phyloP scores from a whole-genome alignment of 2,329 filamentous ascomycete genomes.

The Venturia effusa region DNA sequence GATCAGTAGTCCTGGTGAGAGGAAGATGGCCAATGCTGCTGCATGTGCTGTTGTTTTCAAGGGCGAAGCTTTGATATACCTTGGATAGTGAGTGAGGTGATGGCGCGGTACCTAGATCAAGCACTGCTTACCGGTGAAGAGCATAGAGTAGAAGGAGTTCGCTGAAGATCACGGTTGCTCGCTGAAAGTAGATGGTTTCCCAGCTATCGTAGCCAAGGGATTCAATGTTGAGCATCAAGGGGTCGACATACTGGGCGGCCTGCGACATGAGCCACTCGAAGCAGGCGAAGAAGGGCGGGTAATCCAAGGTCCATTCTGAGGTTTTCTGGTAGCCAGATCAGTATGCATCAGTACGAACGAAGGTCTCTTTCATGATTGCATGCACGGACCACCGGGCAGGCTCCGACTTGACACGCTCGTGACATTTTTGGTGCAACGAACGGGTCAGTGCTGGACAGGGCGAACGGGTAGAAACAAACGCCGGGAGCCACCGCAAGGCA shows the following conservation, averaged over 20 bases:
- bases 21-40: constrained; percentile 75
- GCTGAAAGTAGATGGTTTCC: constrained; percentile 90
- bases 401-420: background rate
- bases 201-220: constrained; percentile 82
- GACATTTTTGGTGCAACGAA: background rate
- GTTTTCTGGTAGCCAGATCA: constrained; percentile 48
- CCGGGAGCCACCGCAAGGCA: background rate
- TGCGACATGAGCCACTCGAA: constrained; percentile 92
- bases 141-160: constrained; percentile 79
- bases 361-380: background rate
- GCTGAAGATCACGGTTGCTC: constrained; percentile 73
- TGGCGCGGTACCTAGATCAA: background rate
- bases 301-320: constrained; percentile 99
- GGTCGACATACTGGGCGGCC: constrained; percentile 63
- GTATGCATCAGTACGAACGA: constrained; percentile 1
- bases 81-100: constrained; percentile 25
- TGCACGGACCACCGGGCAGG: too few relatives aligned
- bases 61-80: constrained; percentile 64
- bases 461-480: background rate
- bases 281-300: constrained; percentile 94
- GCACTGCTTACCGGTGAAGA: constrained; percentile 53
- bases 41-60: constrained; percentile 73
- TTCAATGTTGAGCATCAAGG: constrained; percentile 68
- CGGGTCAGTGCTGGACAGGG: background rate
- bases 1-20: constrained; percentile 87